A percentile compares a stretch with the other conserved stretches of the same genome.
Evolutionary conservation across 73 alveolate genomes (phyloP).

Genomic region (Uronychia setigera): DNA sequence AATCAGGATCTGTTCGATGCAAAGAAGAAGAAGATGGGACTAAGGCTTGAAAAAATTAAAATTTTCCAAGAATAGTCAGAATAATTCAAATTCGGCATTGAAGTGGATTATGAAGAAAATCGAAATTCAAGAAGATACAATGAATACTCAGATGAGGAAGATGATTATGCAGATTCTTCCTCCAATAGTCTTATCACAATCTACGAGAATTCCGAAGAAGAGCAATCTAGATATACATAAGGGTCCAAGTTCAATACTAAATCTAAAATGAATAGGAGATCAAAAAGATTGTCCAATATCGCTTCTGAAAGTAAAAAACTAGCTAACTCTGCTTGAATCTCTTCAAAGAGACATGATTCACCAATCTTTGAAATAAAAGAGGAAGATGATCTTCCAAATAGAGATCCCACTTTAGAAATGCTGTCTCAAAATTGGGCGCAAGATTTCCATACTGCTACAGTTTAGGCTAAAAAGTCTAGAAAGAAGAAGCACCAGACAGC

Average conservation of each 20-base stretch:
- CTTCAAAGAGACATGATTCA: neutral
- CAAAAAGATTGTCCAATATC: neutral
- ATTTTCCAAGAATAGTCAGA: neutral
- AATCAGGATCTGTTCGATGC: neutral
- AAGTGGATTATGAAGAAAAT: neutral
- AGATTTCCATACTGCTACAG: neutral
- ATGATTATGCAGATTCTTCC: too few relatives aligned
- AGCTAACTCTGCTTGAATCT: neutral
- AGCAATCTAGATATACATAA: neutral
- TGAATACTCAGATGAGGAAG: neutral
- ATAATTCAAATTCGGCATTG: neutral
- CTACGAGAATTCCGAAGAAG: neutral
- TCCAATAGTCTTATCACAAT: neutral
- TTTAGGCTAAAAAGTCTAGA: neutral
- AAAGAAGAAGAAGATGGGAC: neutral
- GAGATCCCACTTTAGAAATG: neutral
- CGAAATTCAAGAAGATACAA: neutral
- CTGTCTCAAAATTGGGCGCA: neutral
- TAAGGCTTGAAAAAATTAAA: neutral
- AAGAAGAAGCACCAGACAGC: too few relatives aligned
- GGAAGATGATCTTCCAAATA: neutral
- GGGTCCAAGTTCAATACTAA: neutral
- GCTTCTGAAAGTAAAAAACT: neutral
- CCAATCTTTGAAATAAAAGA: neutral
- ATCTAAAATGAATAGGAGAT: neutral